Evolutionary conservation across 306 rosid genomes (phyloP), one percentile per base, ranked within the genome.

Genomic region (Inga laurina): DNA sequence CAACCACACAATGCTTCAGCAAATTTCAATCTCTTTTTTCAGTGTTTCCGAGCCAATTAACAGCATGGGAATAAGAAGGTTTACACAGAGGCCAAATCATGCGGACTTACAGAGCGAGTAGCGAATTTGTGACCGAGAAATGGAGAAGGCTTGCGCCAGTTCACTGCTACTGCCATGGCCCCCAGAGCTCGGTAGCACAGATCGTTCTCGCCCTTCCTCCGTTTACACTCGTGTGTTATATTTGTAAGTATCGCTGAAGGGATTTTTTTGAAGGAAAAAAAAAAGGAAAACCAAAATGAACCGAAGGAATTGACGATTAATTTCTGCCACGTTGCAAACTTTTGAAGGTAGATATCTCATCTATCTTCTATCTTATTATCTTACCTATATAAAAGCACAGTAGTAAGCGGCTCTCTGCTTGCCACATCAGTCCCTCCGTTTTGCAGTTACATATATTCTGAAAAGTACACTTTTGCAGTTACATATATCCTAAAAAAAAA

Each of bases 101-200:
- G 37, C 22, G 24, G 37, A 48, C 89, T 81, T 78, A 89, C 93
- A 52, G 77, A 71, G 59, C 18, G 78, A 73, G 81, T 68, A 2
- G 80, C 74, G 72, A 84, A 83, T 75, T 72, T 48, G 35, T n/a
- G 75, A 14, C 90, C 89, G 7, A 88, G 89, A 85, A 91, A 90
- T 44, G 92, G 85, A 34, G 90, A 86, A 82, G 95, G 86, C 81
- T 68, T 82, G 88, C 85, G 79, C 86, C 81, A 85, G 91, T 87
- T 86, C 82, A 74, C 72, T 74, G 87, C 87, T 46, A 77, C 88
- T 74, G 89, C 89, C 93, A 88, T 90, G 79, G 84, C 71, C 43
- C 86, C 65, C 4, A 48, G 54, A 27, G 11, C 54, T 54, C 19
- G 19, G 35, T 0, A 44, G 48, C 27, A 19, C 74, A 16, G 59